A percentile compares a stretch with the other conserved stretches of the same genome.
phyloP scores from a whole-genome alignment of 106 monocot genomes.

The Platanthera zijinensis region DNA sequence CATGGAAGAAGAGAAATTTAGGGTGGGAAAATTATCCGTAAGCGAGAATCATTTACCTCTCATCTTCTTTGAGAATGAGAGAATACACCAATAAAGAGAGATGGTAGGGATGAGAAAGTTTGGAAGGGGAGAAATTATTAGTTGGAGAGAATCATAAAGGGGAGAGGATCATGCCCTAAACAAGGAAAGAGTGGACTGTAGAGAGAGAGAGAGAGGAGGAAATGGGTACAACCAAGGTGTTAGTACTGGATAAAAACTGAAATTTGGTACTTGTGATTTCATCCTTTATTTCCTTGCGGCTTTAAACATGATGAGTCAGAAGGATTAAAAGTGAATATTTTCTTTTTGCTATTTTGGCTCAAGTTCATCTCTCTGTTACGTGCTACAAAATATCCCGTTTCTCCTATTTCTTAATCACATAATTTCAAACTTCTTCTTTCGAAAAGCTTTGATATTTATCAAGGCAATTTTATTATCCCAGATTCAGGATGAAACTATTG shows the following conservation, averaged over 20 bases:
- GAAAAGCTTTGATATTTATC: not conserved
- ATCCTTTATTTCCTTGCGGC: not conserved
- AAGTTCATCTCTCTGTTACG: not conserved
- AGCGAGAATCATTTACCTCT: too few relatives aligned
- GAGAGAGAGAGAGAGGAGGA: too few relatives aligned
- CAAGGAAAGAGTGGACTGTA: too few relatives aligned
- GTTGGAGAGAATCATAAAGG: too few relatives aligned
- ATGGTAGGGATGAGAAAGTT: too few relatives aligned
- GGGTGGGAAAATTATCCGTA: too few relatives aligned
- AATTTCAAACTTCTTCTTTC: not conserved
- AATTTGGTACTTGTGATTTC: not conserved
- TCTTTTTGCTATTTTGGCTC: not conserved
- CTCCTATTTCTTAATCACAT: not conserved
- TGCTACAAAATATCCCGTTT: not conserved
- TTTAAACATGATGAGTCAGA: not conserved
- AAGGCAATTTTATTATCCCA: slow-evolving; percentile 16
- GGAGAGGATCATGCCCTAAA: too few relatives aligned
- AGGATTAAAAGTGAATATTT: not conserved
- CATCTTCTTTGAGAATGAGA: too few relatives aligned
- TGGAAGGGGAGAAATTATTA: too few relatives aligned
- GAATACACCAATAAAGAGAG: too few relatives aligned
- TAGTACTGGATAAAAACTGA: not conserved
- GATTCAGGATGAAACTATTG: slow-evolving; percentile 95
- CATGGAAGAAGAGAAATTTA: too few relatives aligned
- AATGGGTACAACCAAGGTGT: not conserved